Base-by-base conservation (phyloP, 2,329 filamentous ascomycete species). In the Aspergillus latus region DNA sequence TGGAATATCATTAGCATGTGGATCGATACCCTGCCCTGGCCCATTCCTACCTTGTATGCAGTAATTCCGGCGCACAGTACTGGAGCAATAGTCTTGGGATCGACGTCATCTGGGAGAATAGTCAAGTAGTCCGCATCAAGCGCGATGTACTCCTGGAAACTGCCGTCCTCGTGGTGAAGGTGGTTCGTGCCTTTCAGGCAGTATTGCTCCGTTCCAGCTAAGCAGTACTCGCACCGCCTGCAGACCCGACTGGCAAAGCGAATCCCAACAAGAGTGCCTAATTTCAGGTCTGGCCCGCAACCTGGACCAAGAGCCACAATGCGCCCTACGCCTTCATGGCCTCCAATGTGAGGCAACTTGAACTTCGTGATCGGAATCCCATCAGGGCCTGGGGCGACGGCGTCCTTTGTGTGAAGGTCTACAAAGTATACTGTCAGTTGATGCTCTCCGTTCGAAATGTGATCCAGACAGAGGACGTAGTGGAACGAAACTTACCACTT, bases 141-240 rank as follows among this genome's bases (percentile, higher is more conserved):
- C 4, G 69, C 71, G 53, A 78, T 74, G 56, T 76, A 78, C 64
- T 78, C 66, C 59, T 78, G 76, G 49, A 78, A 79, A 46, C 73
- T 74, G 0, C 77, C 77, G 57, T 78, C 76, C 51, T 78, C 76
- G 54, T 78, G 76, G 59, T 77, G 75, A 44, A 78, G 62, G 64
- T 78, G 76, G 43, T 78, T 78, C 7, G 74, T 78, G 34, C 72
- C 68, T 36, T 73, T 72, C 29, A 67, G 56, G 44, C 76, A 78
- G 57, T 77, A 71, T 65, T 75, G 74, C 54, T 76, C 76, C 39
- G 58, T 68, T 4, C 72, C 74, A 0, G 71, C 70, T n/a, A 74
- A 66, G 57, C 76, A 78, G 52, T 73, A 77, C 49, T 77, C 73
- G 59, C 76, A 78, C 28, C 74, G 66, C 16, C 76, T 67, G 62